Evolutionary conservation across 495 filamentous ascomycete species (phyloP), one percentile per base, ranked within the genome.

Genomic region (Aspergillus avenaceus): DNA sequence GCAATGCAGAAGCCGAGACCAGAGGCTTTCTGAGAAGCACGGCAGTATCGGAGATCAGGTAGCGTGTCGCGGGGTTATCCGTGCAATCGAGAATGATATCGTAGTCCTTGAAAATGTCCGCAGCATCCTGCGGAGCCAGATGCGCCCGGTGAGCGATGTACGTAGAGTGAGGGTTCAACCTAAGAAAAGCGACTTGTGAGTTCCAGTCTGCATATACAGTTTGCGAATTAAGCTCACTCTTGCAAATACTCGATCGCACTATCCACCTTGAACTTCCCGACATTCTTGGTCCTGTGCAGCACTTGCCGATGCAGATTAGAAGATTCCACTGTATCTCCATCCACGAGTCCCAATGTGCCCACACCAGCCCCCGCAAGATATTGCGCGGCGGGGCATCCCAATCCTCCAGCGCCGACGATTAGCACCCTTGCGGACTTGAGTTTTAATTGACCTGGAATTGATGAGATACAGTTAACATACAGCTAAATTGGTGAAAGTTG

Each of bases 291-390:
- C 8, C 72, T 74, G 61, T 98, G 91, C 25, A 90, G 73, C 47
- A 96, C 85, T 67, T 98, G 93, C 2, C 93, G 86, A 69, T 97
- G 92, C 16, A 98, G 80, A 66, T 98, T 98, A 23, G 91, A 96
- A 5, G 72, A 64, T 61, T 97, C 92, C 41, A 98, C 91, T 1
- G 70, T 77, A 71, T 97, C 92, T 44, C 86, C 90, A 63, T 97
- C 92, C 37, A 92, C 79, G 32, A 97, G 67, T 0, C 92, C 92
- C 21, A 97, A 66, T 1, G 80, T 89, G 9, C 90, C 90, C 5
- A 96, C 76, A 1, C 92, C 92, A 13, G 91, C 88, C 8, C 88
- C 90, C 26, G 90, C 87, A 2, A 97, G 76, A 63, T 98, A 98
- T 24, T 85, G 79, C 23, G 91, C 89, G 21, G 93, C 90, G 5